Evolutionary conservation across 2,329 filamentous ascomycete species (phyloP).

Genomic region (Sphaerulina populicola): DNA sequence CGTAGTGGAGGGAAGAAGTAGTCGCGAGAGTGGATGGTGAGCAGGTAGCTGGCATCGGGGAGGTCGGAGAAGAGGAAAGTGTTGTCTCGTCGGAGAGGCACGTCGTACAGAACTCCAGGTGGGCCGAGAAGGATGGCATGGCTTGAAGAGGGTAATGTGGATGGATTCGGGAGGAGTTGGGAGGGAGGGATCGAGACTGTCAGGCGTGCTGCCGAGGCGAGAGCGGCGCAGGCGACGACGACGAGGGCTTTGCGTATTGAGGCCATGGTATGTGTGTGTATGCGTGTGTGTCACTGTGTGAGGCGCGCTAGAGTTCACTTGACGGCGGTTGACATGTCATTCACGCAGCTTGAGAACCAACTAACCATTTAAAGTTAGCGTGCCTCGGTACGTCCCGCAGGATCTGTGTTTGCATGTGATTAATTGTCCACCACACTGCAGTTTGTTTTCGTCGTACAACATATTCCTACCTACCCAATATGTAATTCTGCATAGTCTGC

Average conservation of each 20-base stretch:
- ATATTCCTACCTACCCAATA: constrained; percentile 1
- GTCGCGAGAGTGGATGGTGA: constrained; percentile 67
- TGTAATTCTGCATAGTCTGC: constrained; percentile 5
- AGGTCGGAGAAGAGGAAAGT: constrained; percentile 70
- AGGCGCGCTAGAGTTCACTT: not conserved
- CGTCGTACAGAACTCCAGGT: constrained; percentile 42
- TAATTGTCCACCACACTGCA: not conserved
- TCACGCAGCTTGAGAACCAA: not conserved
- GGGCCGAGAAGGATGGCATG: constrained; percentile 51
- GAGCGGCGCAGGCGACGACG: constrained; percentile 21
- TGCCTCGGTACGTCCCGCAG: not conserved
- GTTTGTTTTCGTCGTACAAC: not conserved
- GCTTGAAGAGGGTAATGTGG: constrained; percentile 48
- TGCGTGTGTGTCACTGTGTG: not conserved
- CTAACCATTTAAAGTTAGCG: not conserved
- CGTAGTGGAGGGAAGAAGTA: constrained; percentile 70
- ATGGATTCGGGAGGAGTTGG: constrained; percentile 38
- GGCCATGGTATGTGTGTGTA: not conserved
- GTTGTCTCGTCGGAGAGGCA: constrained; percentile 59
- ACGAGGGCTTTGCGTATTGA: constrained; percentile 8
- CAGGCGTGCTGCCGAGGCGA: constrained; percentile 37
- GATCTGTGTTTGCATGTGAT: not conserved
- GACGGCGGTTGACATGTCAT: not conserved
- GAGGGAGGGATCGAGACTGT: constrained; percentile 47
- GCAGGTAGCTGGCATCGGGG: constrained; percentile 65